Evolutionary conservation across 2,329 filamentous ascomycete species (phyloP).

Genomic region (Plenodomus lindquistii): DNA sequence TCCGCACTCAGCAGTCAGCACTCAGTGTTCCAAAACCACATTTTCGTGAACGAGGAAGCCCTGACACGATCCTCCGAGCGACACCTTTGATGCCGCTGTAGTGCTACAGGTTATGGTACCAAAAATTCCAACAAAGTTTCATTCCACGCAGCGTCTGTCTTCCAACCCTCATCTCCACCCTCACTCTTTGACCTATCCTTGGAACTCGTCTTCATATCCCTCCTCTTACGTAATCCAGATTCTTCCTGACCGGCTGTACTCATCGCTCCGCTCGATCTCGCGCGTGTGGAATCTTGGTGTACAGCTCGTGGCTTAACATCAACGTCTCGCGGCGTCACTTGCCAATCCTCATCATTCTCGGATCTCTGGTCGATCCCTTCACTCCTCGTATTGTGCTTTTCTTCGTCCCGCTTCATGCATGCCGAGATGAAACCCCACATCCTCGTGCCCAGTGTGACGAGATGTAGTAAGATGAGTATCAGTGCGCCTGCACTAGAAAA

Average conservation of each 20-base stretch:
- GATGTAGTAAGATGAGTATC: conserved; percentile 2
- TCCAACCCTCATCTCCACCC: neutral
- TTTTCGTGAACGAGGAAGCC: too few species aligned
- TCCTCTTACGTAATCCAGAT: neutral
- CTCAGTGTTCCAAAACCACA: too few species aligned
- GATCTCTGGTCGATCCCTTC: neutral
- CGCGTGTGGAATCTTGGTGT: too few species aligned
- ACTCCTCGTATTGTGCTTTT: neutral
- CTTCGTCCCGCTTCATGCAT: neutral
- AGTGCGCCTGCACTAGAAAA: conserved; percentile 3
- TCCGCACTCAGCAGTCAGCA: too few species aligned
- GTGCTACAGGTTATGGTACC: neutral
- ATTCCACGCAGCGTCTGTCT: neutral
- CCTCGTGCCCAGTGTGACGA: neutral
- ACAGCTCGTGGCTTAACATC: neutral
- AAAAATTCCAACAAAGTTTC: neutral
- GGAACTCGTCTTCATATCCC: neutral
- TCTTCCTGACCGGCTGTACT: neutral
- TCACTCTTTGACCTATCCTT: neutral
- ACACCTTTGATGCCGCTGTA: too few species aligned
- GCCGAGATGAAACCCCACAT: neutral
- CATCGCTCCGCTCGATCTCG: neutral
- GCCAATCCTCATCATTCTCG: neutral
- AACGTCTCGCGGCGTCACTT: neutral
- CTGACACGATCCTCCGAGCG: too few species aligned